Conservation (phyloP, 2,329 filamentous ascomycete species). For the Cercospora janseana region DNA sequence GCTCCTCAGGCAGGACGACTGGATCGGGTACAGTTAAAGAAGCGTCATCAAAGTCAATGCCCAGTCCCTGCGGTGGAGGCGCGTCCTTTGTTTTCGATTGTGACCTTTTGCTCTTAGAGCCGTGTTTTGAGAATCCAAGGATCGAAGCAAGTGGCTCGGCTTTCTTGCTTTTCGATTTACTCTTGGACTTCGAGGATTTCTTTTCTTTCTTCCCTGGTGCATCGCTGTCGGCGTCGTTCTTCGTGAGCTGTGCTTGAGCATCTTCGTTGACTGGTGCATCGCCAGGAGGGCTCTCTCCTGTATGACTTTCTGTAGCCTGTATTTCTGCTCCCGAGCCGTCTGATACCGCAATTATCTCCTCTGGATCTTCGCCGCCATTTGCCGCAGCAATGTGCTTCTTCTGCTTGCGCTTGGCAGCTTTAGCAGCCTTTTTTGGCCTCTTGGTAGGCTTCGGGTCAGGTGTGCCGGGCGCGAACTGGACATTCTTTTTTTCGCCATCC, state of each 20-base stretch:
- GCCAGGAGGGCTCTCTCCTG: conserved; percentile 13
- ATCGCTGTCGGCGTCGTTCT: not conserved
- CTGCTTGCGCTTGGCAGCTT: conserved; percentile 26
- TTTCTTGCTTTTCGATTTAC: conserved; percentile 6
- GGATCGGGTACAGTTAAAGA: conserved; percentile 8
- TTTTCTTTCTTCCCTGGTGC: conserved; percentile 7
- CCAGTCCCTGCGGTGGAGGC: conserved; percentile 17
- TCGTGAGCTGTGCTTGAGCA: not conserved
- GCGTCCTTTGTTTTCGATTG: conserved; percentile 13
- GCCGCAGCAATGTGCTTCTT: conserved; percentile 25
- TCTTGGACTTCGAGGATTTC: conserved; percentile 12
- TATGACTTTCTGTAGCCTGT: conserved; percentile 5
- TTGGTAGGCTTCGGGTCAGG: conserved; percentile 30
- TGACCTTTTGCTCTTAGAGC: conserved; percentile 20
- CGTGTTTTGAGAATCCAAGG: conserved; percentile 6
- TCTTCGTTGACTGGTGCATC: not conserved
- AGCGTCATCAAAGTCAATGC: conserved; percentile 19
- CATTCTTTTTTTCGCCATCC: conserved; percentile 29
- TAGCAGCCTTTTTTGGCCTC: conserved; percentile 30
- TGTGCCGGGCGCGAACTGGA: conserved; percentile 33
- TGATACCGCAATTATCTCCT: conserved; percentile 30
- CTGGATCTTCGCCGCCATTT: conserved; percentile 18
- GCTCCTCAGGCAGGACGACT: not conserved
- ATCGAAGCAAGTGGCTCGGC: not conserved
- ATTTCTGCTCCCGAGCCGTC: conserved; percentile 20